Conservation (phyloP, 2,329 filamentous ascomycete species). For the Diplodia corticola region DNA sequence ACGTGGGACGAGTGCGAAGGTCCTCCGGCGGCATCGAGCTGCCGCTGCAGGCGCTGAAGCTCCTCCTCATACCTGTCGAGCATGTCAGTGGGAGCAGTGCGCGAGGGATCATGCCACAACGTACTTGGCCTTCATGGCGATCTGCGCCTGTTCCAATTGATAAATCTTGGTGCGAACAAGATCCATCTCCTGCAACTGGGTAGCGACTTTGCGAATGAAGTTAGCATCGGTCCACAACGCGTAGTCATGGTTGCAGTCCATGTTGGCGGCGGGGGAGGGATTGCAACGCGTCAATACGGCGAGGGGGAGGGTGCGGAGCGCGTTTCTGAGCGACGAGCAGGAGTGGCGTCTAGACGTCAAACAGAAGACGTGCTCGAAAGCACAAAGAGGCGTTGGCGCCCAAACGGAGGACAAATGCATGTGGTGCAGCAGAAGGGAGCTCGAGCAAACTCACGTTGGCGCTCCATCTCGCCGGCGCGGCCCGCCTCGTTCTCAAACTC, state of each 20-base stretch:
- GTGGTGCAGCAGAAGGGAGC: conserved; percentile 7
- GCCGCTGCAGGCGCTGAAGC: conserved; percentile 78
- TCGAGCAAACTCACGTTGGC: conserved; percentile 72
- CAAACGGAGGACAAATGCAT: background rate
- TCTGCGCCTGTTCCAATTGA: conserved; percentile 85
- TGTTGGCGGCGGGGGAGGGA: background rate
- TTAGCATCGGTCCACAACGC: conserved; percentile 11
- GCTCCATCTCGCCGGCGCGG: conserved; percentile 83
- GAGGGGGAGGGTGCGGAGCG: background rate
- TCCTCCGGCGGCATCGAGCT: conserved; percentile 73
- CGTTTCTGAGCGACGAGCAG: background rate
- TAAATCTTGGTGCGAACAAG: conserved; percentile 92
- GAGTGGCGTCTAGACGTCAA: background rate
- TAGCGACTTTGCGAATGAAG: conserved; percentile 64
- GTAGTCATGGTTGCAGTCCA: background rate
- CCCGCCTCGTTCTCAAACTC: conserved; percentile 88
- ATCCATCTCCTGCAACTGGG: conserved; percentile 93
- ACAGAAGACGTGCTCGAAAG: background rate
- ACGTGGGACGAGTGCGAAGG: conserved; percentile 66
- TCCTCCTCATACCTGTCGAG: conserved; percentile 89
- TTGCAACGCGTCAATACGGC: background rate
- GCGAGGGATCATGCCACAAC: conserved; percentile 35
- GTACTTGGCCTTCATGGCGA: conserved; percentile 88
- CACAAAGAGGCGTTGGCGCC: conserved; percentile 5
- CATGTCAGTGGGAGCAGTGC: background rate